Conservation (phyloP, 805 yeast species). For the Grigorovia jiainica region DNA sequence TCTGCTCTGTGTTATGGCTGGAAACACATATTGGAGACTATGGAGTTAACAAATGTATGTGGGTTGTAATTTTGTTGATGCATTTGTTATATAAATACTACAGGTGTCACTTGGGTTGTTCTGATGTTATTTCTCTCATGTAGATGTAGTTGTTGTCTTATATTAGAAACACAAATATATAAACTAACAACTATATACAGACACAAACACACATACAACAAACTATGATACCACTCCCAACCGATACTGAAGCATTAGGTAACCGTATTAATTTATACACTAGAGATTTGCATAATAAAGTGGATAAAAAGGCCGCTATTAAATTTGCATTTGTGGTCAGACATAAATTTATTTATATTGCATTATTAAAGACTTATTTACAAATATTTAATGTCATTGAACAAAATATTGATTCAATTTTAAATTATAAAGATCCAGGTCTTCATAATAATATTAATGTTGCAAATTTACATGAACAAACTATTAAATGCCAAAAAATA, state of each 20-base stretch:
- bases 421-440: slow-evolving; percentile 37
- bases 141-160: not conserved
- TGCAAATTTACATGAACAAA: slow-evolving; percentile 49
- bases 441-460: no score
- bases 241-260: slow-evolving; percentile 75
- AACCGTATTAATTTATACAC: slow-evolving; percentile 73
- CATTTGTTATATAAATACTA: not conserved
- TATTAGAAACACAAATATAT: not conserved
- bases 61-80: not conserved
- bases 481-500: slow-evolving; percentile 35
- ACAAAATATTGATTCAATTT: slow-evolving; percentile 26
- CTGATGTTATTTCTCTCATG: no score
- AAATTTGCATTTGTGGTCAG: slow-evolving; percentile 67
- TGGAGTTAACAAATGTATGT: not conserved
- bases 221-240: slow-evolving; percentile 50
- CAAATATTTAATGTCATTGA: slow-evolving; percentile 63
- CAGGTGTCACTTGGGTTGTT: no score
- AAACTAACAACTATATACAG: not conserved
- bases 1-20: no score
- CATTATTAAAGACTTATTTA: slow-evolving; percentile 67
- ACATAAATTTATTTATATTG: slow-evolving; percentile 69
- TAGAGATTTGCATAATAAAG: slow-evolving; percentile 52
- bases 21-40: not conserved
- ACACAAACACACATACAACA: not conserved
- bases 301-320: slow-evolving; percentile 58